Evolutionary conservation across 1,139 yeast genomes (phyloP).

Genomic region (Eremothecium coryli): DNA sequence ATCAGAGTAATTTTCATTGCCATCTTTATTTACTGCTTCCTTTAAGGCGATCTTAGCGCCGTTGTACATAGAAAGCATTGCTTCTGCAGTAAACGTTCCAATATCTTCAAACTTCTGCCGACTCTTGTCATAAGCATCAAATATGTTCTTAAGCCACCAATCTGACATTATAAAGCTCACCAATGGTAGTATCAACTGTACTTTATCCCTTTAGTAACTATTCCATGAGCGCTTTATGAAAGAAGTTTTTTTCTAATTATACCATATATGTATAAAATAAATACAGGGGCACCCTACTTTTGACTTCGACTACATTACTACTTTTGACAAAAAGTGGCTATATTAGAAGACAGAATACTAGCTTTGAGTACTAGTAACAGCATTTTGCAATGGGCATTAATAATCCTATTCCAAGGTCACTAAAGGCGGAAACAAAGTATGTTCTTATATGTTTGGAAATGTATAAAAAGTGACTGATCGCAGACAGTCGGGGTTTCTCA

Average conservation of each 20-base stretch:
- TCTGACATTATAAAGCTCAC: not conserved
- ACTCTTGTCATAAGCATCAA: constrained; percentile 3
- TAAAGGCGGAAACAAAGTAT: constrained; percentile 77
- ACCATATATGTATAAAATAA: too few relatives aligned
- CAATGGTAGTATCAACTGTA: too few relatives aligned
- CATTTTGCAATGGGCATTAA: constrained; percentile 53
- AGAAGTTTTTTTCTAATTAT: too few relatives aligned
- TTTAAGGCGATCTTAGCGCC: not conserved
- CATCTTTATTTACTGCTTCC: not conserved
- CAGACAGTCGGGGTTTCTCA: too few relatives aligned
- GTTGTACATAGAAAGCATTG: not conserved
- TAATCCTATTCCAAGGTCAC: constrained; percentile 90
- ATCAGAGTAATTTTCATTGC: not conserved
- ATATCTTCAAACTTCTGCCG: not conserved
- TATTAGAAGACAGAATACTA: not conserved
- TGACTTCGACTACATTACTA: too few relatives aligned
- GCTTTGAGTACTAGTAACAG: not conserved
- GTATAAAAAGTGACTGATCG: too few relatives aligned
- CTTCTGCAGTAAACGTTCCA: not conserved
- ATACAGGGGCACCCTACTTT: too few relatives aligned
- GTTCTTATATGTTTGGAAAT: constrained; percentile 28
- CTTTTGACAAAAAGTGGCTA: too few relatives aligned
- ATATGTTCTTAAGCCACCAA: constrained; percentile 2
- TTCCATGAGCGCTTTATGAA: too few relatives aligned
- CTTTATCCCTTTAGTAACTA: too few relatives aligned